Conservation (phyloP, 2,329 filamentous ascomycete genomes). For the Diplodia intermedia region DNA sequence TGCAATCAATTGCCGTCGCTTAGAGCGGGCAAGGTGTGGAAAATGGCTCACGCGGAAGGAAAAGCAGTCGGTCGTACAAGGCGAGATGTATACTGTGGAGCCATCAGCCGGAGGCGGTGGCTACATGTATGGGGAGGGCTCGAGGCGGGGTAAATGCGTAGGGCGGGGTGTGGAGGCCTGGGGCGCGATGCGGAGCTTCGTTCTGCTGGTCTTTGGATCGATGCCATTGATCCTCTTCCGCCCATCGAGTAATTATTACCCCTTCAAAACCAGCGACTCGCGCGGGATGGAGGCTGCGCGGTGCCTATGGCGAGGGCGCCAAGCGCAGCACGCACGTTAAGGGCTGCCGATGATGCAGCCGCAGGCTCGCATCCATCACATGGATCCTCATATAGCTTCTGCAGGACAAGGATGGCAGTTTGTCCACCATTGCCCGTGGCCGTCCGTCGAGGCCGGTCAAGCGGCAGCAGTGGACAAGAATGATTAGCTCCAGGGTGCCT, state of each 20-base stretch:
- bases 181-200: background rate
- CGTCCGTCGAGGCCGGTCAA: background rate
- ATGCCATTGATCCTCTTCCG: constrained; percentile 15
- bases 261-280: constrained; percentile 7
- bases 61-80: constrained; percentile 5
- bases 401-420: background rate
- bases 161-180: constrained; percentile 3
- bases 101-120: background rate
- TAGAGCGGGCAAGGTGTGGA: constrained; percentile 3
- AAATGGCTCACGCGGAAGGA: background rate
- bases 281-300: constrained; percentile 12
- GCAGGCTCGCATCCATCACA: background rate
- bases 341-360: background rate
- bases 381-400: background rate
- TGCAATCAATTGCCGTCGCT: constrained; percentile 9
- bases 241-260: constrained; percentile 27
- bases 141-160: constrained; percentile 9
- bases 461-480: background rate
- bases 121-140: background rate
- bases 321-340: background rate
- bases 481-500: background rate
- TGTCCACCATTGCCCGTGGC: constrained; percentile 8
- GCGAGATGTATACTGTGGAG: constrained; percentile 13
- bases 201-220: background rate
- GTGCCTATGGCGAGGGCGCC: background rate